A percentile compares a stretch with the other conserved stretches of the same genome.
Evolutionary conservation across 805 yeast species (phyloP).

Genomic region (Starmerella stellata): DNA sequence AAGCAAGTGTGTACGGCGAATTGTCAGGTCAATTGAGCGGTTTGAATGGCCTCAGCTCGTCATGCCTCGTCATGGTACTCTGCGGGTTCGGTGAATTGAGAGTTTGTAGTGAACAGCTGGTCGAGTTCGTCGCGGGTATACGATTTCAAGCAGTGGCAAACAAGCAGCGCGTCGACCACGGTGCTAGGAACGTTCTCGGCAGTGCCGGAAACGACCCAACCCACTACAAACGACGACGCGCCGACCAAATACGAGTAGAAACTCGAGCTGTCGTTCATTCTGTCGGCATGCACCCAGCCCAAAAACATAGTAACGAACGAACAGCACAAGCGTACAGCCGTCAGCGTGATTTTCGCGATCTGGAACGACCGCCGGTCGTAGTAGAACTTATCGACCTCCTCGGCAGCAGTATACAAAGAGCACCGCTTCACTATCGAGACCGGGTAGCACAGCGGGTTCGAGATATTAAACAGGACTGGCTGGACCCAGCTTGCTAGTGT

Average conservation of each 20-base stretch:
- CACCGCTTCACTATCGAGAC: conserved; percentile 23
- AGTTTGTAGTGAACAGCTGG: conserved; percentile 17
- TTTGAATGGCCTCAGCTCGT: too few relatives aligned
- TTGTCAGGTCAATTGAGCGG: too few relatives aligned
- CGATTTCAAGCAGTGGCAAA: conserved; percentile 24
- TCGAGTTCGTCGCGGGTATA: conserved; percentile 20
- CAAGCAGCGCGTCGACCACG: conserved; percentile 23
- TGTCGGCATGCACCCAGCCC: conserved; percentile 28
- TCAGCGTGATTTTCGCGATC: conserved; percentile 24
- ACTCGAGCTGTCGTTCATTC: conserved; percentile 21
- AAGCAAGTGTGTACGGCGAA: too few relatives aligned
- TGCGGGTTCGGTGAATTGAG: not conserved
- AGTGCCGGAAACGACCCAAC: conserved; percentile 29
- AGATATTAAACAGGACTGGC: conserved; percentile 10
- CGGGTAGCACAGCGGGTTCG: conserved; percentile 25
- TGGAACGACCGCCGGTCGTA: conserved; percentile 15
- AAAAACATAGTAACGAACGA: conserved; percentile 24
- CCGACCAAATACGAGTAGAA: conserved; percentile 27
- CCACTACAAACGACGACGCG: conserved; percentile 25
- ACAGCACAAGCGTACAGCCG: conserved; percentile 24
- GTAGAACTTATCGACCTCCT: not conserved
- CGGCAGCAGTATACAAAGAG: conserved; percentile 22
- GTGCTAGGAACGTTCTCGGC: conserved; percentile 27
- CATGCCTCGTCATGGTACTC: not conserved
- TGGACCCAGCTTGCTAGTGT: conserved; percentile 19